Evolutionary conservation across 768 basidiomycete species (phyloP).

Genomic region (Coprinopsis strossmayeri): DNA sequence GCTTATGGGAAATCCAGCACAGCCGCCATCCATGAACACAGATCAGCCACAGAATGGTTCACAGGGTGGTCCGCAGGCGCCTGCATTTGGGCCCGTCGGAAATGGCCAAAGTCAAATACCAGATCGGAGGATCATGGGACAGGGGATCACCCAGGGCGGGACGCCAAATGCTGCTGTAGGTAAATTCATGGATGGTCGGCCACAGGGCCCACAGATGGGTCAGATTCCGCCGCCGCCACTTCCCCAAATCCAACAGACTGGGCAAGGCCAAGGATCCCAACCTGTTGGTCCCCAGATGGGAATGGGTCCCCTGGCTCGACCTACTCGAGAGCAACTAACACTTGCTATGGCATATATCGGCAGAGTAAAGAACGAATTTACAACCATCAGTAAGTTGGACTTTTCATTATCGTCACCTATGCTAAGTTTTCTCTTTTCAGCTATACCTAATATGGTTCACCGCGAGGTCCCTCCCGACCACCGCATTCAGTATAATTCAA

Average conservation of each 20-base stretch:
- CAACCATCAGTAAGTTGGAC: conserved; percentile 17
- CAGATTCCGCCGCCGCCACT: conserved; percentile 8
- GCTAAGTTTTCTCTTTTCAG: conserved; percentile 19
- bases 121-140: not conserved
- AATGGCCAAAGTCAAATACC: conserved; percentile 6
- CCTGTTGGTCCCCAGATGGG: not conserved
- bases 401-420: not conserved
- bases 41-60: conserved; percentile 17
- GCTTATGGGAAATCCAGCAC: not conserved
- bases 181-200: not conserved
- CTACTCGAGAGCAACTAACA: conserved; percentile 19
- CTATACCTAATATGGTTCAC: conserved; percentile 24
- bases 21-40: conserved; percentile 5
- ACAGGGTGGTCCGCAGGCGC: conserved; percentile 11
- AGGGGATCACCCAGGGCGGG: not conserved
- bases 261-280: not conserved
- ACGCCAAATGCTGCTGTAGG: not conserved
- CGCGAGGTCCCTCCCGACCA: conserved; percentile 47
- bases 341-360: not conserved
- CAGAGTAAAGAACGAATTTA: conserved; percentile 27
- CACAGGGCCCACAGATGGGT: not conserved
- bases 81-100: conserved; percentile 5
- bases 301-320: conserved; percentile 11
- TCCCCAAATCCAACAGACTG: conserved; percentile 7
- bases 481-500: conserved; percentile 41